Base-by-base conservation (phyloP, 73 alveolate species). In the Paramecium tetraurelia region DNA sequence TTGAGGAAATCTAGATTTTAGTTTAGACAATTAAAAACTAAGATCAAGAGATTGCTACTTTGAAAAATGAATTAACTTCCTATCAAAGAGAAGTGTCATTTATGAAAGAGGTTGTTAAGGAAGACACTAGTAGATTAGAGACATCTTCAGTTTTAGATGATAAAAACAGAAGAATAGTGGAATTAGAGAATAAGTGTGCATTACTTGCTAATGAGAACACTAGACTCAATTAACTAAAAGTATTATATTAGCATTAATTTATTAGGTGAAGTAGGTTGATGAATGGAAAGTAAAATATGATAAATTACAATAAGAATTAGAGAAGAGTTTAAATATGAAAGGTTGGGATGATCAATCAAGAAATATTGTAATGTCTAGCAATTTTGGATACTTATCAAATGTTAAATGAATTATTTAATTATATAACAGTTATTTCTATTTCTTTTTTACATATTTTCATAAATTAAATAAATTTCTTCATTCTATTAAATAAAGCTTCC, bases 331-430 rank as follows among this genome's bases (percentile, higher is more conserved):
- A 18, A 41, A 75, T 38, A 35, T 75, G 58, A 75, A 36, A 75
- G 58, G 59, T 75, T 75, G 87, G 87, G 87, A 75, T 75, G 87
- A 75, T 41, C 33, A 41, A 75, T 75, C 87, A 10, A 75, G 59
- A 20, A 75, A 63, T 63, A n/a, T 63, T 10, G 84, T 63, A 63
- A 63, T 63, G 84, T 63, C 84, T 31, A 63, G 84, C 12, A 63
- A 63, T 63, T 63, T 63, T 63, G 84, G 84, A 31, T 63, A 63
- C 14, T 31, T 63, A 12, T 63, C 84, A 22, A 63, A 63, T 22
- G 46, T 63, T 14, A 63, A 63, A 63, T 63, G 84, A 63, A 14
- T 4, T 63, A 63, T 63, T 12, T 31, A 27, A 63, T 2, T 31
- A 31, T 31, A 63, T 63, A 63, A 31, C 0, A 63, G 50, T 24